Evolutionary conservation across 2,329 filamentous ascomycete genomes (phyloP), one percentile per base, ranked within the genome.

Genomic region (Phoma sp.): DNA sequence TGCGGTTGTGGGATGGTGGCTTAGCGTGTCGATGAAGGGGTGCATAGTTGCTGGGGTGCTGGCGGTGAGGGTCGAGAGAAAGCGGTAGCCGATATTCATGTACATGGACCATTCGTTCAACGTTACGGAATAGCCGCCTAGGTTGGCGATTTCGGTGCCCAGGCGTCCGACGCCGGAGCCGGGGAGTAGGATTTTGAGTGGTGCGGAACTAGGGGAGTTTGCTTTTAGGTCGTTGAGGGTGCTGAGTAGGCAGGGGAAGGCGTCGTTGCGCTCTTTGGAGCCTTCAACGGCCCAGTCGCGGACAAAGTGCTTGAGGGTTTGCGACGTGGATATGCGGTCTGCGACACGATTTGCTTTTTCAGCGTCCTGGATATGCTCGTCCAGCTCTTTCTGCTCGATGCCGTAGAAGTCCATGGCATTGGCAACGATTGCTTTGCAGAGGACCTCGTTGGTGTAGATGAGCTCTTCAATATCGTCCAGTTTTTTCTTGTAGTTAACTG

Each of bases 71-170:
- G 68, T 64, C 36, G 79, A 76, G 5, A 85, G 64, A 57, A 79
- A 83, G 1, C 83, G 78, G 57, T 84, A 84, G 0, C 77, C 80
- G 1, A 82, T 58, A 54, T 84, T 85, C 80, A 85, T 84, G 58
- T 80, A 85, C 69, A 81, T 79, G 1, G 82, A 85, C 80, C 80
- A 85, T 68, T 86, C 84, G 60, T 85, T 86, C 48, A 79, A 72
- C 0, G 81, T 83, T 0, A 85, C 83, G 22, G 83, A 73, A 51
- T 83, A 83, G 1, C 75, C 80, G 2, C 56, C 56, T 12, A 84
- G 72, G 0, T 61, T 64, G 0, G 80, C 75, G 4, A 85, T 74
- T 33, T 85, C 82, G 54, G 83, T 79, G 0, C 81, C 82, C 0
- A 86, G 63, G 1, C 84, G 74, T 0, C 82, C 83, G 1, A 85